Evolutionary conservation across 352 stramenopile genomes (phyloP).

Genomic region (Phytophthora rubi): DNA sequence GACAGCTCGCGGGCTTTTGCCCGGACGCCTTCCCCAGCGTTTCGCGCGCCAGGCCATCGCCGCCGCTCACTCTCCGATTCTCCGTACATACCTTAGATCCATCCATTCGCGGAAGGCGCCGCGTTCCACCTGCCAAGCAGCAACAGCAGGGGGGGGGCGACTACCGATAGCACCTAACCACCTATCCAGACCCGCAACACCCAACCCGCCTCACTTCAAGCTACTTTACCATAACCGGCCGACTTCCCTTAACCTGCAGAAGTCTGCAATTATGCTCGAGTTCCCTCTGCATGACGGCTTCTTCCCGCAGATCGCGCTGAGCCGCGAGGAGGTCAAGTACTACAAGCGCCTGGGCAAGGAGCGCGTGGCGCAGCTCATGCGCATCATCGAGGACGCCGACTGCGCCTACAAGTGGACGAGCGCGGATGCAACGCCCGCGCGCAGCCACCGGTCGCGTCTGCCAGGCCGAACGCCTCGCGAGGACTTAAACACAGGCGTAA

Average conservation of each 20-base stretch:
- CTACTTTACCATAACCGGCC: too few species aligned
- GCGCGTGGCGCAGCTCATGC: slow-evolving; percentile 72
- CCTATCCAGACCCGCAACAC: too few species aligned
- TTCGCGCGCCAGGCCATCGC: slow-evolving; percentile 11
- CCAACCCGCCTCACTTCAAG: too few species aligned
- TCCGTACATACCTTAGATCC: slow-evolving; percentile 15
- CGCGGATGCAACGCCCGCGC: slow-evolving; percentile 6
- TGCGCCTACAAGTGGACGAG: slow-evolving; percentile 77
- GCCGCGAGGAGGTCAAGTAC: slow-evolving; percentile 70
- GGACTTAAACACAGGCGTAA: slow-evolving; percentile 18
- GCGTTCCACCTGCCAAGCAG: not conserved
- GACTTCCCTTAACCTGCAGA: slow-evolving; percentile 6
- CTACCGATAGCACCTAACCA: too few species aligned
- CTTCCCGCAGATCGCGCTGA: slow-evolving; percentile 82
- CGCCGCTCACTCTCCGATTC: slow-evolving; percentile 32
- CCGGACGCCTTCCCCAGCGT: slow-evolving; percentile 26
- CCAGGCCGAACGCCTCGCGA: slow-evolving; percentile 15
- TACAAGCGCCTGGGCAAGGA: slow-evolving; percentile 83
- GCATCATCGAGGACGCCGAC: slow-evolving; percentile 82
- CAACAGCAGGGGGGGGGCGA: too few species aligned
- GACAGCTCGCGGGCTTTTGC: slow-evolving; percentile 23
- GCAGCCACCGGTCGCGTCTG: slow-evolving; percentile 16
- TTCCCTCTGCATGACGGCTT: slow-evolving; percentile 82
- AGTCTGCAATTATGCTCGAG: slow-evolving; percentile 49
- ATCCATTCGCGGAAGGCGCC: not conserved